Base-by-base conservation (phyloP, 352 stramenopile genomes). In the Phytophthora citricola region DNA sequence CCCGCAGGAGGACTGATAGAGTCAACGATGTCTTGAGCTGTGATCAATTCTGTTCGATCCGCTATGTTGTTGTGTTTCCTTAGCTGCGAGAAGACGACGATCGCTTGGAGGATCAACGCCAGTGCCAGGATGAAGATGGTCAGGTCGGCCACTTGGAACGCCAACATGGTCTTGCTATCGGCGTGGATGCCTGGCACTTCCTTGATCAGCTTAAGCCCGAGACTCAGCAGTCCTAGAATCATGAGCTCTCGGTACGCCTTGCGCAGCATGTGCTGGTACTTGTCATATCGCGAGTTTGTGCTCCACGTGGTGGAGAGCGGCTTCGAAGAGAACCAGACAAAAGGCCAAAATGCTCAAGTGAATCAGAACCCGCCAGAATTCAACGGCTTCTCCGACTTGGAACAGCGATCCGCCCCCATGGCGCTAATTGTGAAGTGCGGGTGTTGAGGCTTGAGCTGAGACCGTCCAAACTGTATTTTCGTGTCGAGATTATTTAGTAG, bases 201-300 rank as follows among this genome's bases (percentile, higher is more conserved):
- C 47, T 87, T 83, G 48, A 76, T 48, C 2, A 87, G 17, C 51
- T 90, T 90, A 34, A 90, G 53, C 9, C 65, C 49, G n/a, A 90
- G 67, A 41, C 77, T 78, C n/a, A 90, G 63, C 24, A 90, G 52
- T 0, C 81, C 81, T 2, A 90, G 69, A 15, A 89, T 57, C 81
- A 89, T 89, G 29, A 90, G 72, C 31, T 90, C 81, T 63, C 73
- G 54, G 53, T 79, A 90, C 7, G 70, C 73, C 50, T 91, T 91
- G 22, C 73, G 82, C 29, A 90, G 65, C 72, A 92, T 92, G 39
- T 90, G 75, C 49, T 87, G 59, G 54, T 89, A 92, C 66, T 90
- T 92, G 43, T 76, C 75, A 55, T 79, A 85, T 29, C 56, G 64
- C 2, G 73, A 52, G 56, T 41, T 82, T 69, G 57, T 88, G 75